phyloP scores from a whole-genome alignment of 495 filamentous ascomycete genomes.

The Astrothelium macrocarpum region DNA sequence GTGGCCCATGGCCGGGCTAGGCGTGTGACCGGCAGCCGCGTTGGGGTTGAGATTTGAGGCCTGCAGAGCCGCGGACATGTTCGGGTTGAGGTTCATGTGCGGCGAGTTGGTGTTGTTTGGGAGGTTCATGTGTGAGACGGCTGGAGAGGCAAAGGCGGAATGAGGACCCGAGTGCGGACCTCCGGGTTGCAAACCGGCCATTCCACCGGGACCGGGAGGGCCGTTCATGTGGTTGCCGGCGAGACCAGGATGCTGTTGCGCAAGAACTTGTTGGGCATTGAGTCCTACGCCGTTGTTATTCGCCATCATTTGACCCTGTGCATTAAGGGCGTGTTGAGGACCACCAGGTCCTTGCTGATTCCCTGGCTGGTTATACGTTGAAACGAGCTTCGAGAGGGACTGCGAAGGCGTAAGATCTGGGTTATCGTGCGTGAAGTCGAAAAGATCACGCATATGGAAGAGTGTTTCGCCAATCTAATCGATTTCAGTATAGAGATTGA shows the following conservation, averaged over 20 bases:
- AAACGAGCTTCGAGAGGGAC: slow-evolving; percentile 26
- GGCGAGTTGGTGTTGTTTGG: slow-evolving; percentile 40
- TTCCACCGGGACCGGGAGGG: slow-evolving; percentile 16
- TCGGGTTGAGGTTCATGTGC: slow-evolving; percentile 31
- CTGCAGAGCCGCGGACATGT: slow-evolving; percentile 8
- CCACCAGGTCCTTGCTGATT: background rate
- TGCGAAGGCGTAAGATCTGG: slow-evolving; percentile 23
- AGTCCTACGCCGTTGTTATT: slow-evolving; percentile 12
- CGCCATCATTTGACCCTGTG: slow-evolving; percentile 1
- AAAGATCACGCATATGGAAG: slow-evolving; percentile 30
- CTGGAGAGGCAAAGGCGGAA: slow-evolving; percentile 48
- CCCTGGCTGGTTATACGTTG: slow-evolving; percentile 16
- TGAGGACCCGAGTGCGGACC: slow-evolving; percentile 6
- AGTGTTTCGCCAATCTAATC: slow-evolving; percentile 34
- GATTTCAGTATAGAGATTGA: background rate
- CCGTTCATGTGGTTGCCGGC: slow-evolving; percentile 18
- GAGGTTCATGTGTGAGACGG: slow-evolving; percentile 44
- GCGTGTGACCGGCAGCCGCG: slow-evolving; percentile 22
- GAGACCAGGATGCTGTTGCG: slow-evolving; percentile 16
- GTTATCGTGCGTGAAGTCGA: slow-evolving; percentile 29
- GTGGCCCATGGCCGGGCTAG: slow-evolving; percentile 41
- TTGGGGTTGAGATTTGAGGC: slow-evolving; percentile 4
- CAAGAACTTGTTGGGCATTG: slow-evolving; percentile 16
- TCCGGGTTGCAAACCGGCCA: background rate
- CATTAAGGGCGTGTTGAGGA: background rate